phyloP scores from a whole-genome alignment of 1,284 basidiomycete species.

The Cryptococcus deneoformans region DNA sequence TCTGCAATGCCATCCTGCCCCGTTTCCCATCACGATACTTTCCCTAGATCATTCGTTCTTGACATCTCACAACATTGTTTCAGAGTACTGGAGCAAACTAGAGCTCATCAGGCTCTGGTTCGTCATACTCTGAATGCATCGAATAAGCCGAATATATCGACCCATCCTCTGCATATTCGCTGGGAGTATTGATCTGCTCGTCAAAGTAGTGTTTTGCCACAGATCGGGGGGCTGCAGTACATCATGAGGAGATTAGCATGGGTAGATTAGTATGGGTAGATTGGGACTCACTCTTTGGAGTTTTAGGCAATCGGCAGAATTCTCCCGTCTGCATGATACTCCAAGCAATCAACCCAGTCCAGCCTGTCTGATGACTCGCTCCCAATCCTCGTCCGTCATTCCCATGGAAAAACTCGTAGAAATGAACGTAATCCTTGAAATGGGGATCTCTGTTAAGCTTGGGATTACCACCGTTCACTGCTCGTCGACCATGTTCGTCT shows the following conservation, averaged over 20 bases:
- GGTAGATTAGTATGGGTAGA: neutral
- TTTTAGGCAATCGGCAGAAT: conserved; percentile 78
- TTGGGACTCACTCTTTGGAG: conserved; percentile 68
- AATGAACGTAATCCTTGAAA: conserved; percentile 94
- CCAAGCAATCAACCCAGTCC: conserved; percentile 91
- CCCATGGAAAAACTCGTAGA: conserved; percentile 98
- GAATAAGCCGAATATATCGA: conserved; percentile 41
- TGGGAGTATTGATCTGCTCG: conserved; percentile 52
- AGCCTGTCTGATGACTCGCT: conserved; percentile 96
- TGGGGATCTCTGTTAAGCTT: conserved; percentile 90
- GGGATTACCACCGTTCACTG: conserved; percentile 85
- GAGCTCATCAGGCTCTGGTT: conserved; percentile 40
- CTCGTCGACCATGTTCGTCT: conserved; percentile 77
- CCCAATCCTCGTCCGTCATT: conserved; percentile 89
- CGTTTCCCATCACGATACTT: no score
- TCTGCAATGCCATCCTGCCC: no score
- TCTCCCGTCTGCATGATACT: conserved; percentile 82
- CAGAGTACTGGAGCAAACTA: conserved; percentile 6
- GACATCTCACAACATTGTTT: no score
- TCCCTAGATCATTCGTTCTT: no score
- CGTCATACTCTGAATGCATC: conserved; percentile 27
- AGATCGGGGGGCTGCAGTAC: conserved; percentile 65
- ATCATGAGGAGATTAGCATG: neutral
- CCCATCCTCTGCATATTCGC: conserved; percentile 40
- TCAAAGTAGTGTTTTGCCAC: conserved; percentile 93